Percentiles rank a stretch among this genome's conserved stretches.
Evolutionary conservation across 148 eudicot species (phyloP).

Genomic region (Arctostaphylos glauca): DNA sequence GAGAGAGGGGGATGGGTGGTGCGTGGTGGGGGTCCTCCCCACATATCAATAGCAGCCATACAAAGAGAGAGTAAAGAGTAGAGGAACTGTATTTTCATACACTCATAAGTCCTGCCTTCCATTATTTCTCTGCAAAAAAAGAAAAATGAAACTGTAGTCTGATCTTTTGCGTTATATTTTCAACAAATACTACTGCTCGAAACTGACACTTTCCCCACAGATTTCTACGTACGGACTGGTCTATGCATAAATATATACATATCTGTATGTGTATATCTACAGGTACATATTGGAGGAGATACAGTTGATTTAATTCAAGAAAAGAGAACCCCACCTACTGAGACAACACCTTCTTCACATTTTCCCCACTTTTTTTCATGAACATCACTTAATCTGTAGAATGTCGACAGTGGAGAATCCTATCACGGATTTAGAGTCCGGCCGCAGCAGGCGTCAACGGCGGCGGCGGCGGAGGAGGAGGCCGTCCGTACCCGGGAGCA

Average conservation of each 20-base stretch:
- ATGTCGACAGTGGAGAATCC: slow-evolving; percentile 22
- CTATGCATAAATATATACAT: background rate
- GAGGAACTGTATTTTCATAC: background rate
- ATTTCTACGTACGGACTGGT: background rate
- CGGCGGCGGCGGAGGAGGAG: background rate
- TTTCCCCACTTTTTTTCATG: background rate
- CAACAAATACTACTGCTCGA: background rate
- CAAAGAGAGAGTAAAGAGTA: background rate
- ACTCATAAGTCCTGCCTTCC: background rate
- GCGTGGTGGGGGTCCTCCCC: background rate
- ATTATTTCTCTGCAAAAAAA: background rate
- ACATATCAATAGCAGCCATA: background rate
- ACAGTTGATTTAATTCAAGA: background rate
- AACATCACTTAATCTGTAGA: background rate
- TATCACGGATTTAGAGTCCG: slow-evolving; percentile 10
- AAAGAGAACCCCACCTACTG: background rate
- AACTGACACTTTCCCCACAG: background rate
- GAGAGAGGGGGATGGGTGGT: too few species aligned
- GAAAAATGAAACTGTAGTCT: background rate
- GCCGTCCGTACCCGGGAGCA: slow-evolving; percentile 7
- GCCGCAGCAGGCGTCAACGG: slow-evolving; percentile 14
- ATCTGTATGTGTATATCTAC: background rate
- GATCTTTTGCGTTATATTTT: background rate
- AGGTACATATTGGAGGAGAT: background rate
- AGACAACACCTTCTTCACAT: background rate